Evolutionary conservation across 257 asterid species (phyloP).

Genomic region (Leonotis leonurus): DNA sequence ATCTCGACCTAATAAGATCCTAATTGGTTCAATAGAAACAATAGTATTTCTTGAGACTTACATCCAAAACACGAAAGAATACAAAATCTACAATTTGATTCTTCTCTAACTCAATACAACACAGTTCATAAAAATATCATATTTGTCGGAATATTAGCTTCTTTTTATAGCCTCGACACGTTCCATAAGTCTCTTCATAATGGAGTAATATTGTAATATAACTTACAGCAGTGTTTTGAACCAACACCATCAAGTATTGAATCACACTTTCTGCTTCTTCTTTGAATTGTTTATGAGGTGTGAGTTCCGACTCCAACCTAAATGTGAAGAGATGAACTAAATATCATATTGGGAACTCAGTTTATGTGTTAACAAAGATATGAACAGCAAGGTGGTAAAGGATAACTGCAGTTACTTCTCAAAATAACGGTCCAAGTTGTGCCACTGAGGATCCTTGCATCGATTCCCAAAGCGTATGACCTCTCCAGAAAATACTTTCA

Average conservation of each 20-base stretch:
- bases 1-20: not conserved
- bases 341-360: slow-evolving; percentile 20
- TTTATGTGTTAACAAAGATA: slow-evolving; percentile 12
- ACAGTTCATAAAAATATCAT: not conserved
- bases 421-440: slow-evolving; percentile 86
- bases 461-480: slow-evolving; percentile 91
- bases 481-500: slow-evolving; percentile 73
- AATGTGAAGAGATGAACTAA: slow-evolving; percentile 21
- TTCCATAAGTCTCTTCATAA: too few relatives aligned
- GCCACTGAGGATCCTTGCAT: slow-evolving; percentile 98
- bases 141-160: not conserved
- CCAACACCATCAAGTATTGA: slow-evolving; percentile 65
- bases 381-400: slow-evolving; percentile 16
- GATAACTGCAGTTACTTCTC: slow-evolving; percentile 57
- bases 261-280: slow-evolving; percentile 69
- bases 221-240: slow-evolving; percentile 89
- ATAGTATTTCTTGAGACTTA: not conserved
- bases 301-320: slow-evolving; percentile 76
- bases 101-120: not conserved
- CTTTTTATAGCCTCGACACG: not conserved
- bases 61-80: too few relatives aligned
- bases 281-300: slow-evolving; percentile 61
- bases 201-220: slow-evolving; percentile 8
- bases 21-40: not conserved
- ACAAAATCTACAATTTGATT: not conserved